Conservation (phyloP, 345 rosid genomes). For the Laguncularia racemosa region DNA sequence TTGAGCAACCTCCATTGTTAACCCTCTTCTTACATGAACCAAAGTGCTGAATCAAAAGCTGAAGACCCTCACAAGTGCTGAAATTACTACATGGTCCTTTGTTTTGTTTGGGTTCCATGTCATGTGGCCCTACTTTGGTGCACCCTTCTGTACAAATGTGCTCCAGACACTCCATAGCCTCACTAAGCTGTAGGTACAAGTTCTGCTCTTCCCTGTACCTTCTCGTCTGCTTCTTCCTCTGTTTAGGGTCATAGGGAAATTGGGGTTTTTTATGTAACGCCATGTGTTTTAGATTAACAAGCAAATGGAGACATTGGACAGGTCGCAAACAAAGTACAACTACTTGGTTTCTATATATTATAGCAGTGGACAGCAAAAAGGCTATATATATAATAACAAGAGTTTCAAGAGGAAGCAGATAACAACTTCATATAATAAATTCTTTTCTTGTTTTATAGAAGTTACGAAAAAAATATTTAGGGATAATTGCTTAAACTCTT, state of each 20-base stretch:
- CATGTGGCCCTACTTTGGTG: constrained; percentile 59
- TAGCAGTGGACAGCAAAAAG: no score
- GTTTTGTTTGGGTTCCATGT: constrained; percentile 18
- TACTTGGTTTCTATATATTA: background rate
- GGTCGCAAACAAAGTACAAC: background rate
- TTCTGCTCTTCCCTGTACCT: constrained; percentile 47
- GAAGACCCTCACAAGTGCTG: constrained; percentile 71
- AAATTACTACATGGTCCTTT: constrained; percentile 53
- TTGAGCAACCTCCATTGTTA: constrained; percentile 49
- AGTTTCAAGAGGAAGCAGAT: no score
- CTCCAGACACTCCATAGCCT: constrained; percentile 84
- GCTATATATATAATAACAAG: no score
- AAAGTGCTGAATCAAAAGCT: constrained; percentile 70
- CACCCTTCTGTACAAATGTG: constrained; percentile 91
- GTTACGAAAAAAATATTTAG: no score
- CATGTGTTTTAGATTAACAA: no score
- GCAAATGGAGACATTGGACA: no score
- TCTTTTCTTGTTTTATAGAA: no score
- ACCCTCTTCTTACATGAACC: constrained; percentile 56
- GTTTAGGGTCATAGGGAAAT: background rate
- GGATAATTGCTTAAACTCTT: no score
- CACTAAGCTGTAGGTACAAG: constrained; percentile 61
- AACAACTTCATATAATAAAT: no score
- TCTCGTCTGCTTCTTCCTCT: constrained; percentile 69
- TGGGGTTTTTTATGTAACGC: no score